These are phyloP conservation scores for Cryptosporidium muris DNA, from an alignment of 169 alveolate genomes.

Conservation along the genomic window DNA sequence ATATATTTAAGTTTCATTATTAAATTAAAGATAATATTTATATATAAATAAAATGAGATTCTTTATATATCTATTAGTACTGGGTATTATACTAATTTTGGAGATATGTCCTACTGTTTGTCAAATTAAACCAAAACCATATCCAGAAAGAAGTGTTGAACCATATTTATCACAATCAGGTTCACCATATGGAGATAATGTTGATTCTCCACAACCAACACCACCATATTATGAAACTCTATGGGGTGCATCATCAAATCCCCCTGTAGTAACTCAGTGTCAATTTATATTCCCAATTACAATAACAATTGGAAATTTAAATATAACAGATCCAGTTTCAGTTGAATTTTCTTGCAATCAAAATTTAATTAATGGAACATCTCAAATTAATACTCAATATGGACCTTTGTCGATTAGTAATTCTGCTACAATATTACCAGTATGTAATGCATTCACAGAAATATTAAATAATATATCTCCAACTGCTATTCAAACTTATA, in stretches of 20 bases:
- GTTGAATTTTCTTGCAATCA: constrained; percentile 57
- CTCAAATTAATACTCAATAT: constrained; percentile 40
- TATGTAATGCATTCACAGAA: constrained; percentile 32
- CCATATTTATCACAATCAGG: constrained; percentile 57
- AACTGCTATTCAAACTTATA: constrained; percentile 37
- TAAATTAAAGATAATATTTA: not conserved
- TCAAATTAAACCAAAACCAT: constrained; percentile 12
- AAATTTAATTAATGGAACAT: constrained; percentile 5
- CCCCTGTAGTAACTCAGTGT: constrained; percentile 52
- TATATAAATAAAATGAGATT: not conserved
- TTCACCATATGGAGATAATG: constrained; percentile 62
- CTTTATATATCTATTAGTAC: not conserved
- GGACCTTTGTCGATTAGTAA: constrained; percentile 35
- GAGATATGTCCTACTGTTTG: not conserved
- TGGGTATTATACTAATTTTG: not conserved
- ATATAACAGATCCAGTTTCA: constrained; percentile 35
- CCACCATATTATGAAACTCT: constrained; percentile 63
- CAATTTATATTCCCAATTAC: constrained; percentile 56
- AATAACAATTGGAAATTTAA: constrained; percentile 38
- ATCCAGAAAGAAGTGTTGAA: constrained; percentile 30
- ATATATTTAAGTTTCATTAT: constrained; percentile 6
- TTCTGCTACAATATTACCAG: constrained; percentile 25
- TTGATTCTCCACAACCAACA: constrained; percentile 24
- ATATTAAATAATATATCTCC: constrained; percentile 37
- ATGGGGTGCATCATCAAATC: constrained; percentile 65